Evolutionary conservation across 495 filamentous ascomycete species (phyloP).

Genomic region (Aspergillus affinis): DNA sequence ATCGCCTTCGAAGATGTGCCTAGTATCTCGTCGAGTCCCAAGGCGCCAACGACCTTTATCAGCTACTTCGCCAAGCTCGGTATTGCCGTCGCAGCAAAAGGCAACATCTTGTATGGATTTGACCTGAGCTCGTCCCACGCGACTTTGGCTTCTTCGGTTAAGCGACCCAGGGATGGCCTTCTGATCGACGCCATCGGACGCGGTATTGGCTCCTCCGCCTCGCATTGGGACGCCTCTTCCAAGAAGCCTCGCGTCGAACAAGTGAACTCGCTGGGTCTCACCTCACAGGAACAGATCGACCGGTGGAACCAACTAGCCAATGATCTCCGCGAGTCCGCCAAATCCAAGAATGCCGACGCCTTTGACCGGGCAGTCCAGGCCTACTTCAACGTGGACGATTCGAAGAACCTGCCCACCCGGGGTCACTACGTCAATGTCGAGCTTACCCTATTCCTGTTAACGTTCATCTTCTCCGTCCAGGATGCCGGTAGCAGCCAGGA

Average conservation of each 20-base stretch:
- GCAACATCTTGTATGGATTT: conserved; percentile 56
- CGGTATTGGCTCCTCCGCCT: conserved; percentile 40
- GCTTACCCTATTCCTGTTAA: conserved; percentile 50
- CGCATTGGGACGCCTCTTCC: conserved; percentile 33
- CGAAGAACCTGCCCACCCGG: conserved; percentile 21
- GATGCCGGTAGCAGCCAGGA: conserved; percentile 14
- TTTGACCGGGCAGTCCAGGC: conserved; percentile 43
- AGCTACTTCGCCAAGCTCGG: conserved; percentile 64
- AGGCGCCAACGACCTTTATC: conserved; percentile 41
- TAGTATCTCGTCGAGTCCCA: conserved; percentile 17
- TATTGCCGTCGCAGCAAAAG: conserved; percentile 58
- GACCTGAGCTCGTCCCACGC: conserved; percentile 60
- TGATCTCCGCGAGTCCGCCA: conserved; percentile 28
- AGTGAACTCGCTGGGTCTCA: conserved; percentile 32
- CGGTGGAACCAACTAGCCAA: conserved; percentile 37
- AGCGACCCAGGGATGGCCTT: conserved; percentile 64
- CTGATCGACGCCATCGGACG: conserved; percentile 71
- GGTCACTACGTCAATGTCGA: conserved; percentile 40
- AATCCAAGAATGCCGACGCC: conserved; percentile 25
- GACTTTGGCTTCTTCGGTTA: conserved; percentile 44
- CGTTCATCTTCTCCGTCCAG: conserved; percentile 52
- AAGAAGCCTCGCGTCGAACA: conserved; percentile 39
- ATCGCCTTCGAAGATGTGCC: conserved; percentile 49
- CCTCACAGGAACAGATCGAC: conserved; percentile 33
- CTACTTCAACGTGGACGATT: conserved; percentile 32